These are phyloP conservation scores for Neurospora intermedia DNA, from an alignment of 495 filamentous ascomycete species.

Conservation along the genomic window DNA sequence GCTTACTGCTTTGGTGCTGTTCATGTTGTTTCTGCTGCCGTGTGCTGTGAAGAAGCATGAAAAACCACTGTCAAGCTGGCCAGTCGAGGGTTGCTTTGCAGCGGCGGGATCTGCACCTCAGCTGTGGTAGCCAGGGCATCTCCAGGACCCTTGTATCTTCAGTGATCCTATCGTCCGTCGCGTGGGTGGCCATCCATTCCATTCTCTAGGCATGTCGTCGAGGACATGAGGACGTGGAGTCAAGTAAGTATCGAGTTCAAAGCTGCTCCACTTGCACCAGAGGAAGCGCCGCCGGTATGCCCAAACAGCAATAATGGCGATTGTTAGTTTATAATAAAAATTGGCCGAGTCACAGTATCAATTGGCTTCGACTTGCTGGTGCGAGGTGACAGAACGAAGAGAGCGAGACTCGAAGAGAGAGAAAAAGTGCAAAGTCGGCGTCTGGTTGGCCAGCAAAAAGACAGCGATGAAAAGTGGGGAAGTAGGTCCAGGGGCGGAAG, in stretches of 20 bases:
- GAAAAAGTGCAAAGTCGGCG: neutral
- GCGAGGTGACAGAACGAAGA: neutral
- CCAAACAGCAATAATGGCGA: neutral
- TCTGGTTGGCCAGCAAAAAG: conserved; percentile 1
- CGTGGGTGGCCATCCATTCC: neutral
- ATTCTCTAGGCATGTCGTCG: neutral
- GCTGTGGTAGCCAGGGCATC: neutral
- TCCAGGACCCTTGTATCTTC: neutral
- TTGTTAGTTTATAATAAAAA: neutral
- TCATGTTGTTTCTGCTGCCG: neutral
- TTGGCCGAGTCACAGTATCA: neutral
- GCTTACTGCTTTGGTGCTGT: neutral
- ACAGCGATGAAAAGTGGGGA: neutral
- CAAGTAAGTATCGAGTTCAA: neutral
- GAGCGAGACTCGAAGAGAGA: neutral
- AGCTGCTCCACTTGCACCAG: neutral
- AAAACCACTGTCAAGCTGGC: neutral
- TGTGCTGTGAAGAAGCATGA: neutral
- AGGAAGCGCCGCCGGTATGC: neutral
- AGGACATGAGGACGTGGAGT: neutral
- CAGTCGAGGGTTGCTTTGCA: neutral
- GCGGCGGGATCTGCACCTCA: neutral
- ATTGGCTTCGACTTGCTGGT: neutral
- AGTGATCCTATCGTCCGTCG: neutral
- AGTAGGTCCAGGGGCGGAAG: neutral